These are phyloP conservation scores for Glycine soja DNA, from an alignment of 306 rosid species.

Conservation along the genomic window DNA sequence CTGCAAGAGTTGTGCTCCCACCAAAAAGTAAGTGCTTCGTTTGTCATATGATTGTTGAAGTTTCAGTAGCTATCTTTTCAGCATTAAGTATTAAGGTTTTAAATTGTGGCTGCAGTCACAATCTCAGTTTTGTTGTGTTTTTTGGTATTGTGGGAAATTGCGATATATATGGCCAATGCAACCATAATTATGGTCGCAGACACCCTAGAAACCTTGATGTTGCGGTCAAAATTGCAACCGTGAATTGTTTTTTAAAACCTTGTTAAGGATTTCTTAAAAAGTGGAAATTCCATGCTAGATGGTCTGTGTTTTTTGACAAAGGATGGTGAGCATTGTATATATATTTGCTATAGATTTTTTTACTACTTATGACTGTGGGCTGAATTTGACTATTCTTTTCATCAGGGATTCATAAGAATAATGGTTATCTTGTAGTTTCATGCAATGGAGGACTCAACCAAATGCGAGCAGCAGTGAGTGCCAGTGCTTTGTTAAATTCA, in stretches of 20 bases:
- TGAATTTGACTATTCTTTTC: conserved; percentile 41
- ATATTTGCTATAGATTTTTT: not conserved
- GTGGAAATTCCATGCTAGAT: not conserved
- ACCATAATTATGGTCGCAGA: not conserved
- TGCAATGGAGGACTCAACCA: conserved; percentile 98
- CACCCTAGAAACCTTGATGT: not conserved
- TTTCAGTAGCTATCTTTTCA: not conserved
- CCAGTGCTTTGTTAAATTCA: conserved; percentile 31
- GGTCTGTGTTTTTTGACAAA: not conserved
- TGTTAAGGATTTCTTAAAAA: not conserved
- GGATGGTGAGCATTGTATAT: not conserved
- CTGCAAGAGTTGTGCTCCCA: conserved; percentile 62
- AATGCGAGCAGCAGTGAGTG: conserved; percentile 98
- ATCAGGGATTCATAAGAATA: conserved; percentile 83
- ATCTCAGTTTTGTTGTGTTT: not conserved
- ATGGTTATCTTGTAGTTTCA: conserved; percentile 94
- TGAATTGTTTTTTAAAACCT: not conserved
- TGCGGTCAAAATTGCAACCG: not conserved
- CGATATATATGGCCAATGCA: not conserved
- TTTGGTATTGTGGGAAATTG: not conserved
- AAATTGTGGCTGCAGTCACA: not conserved
- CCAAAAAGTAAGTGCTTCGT: conserved; percentile 70
- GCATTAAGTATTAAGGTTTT: not conserved
- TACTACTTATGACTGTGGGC: not conserved
- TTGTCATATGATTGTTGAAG: conserved; percentile 34